phyloP scores from a whole-genome alignment of 441 rosid species.

The Daphne laureola region DNA sequence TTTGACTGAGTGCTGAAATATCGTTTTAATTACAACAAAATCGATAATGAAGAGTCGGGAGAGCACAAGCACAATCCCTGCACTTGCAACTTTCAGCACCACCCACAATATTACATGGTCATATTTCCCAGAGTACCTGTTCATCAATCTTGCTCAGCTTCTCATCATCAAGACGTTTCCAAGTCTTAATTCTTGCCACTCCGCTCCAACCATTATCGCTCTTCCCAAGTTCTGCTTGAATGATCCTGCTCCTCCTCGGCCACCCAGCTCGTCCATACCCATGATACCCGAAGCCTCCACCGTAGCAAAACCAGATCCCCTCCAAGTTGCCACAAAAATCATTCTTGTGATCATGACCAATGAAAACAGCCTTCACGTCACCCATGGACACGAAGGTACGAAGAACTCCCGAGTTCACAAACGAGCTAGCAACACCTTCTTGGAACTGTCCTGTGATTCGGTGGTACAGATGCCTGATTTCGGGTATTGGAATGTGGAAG shows the following conservation, averaged over 20 bases:
- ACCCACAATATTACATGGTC: not conserved
- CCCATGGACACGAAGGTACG: slow-evolving; percentile 55
- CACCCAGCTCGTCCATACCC: slow-evolving; percentile 74
- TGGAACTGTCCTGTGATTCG: slow-evolving; percentile 57
- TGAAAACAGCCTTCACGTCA: slow-evolving; percentile 75
- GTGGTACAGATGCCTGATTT: slow-evolving; percentile 53
- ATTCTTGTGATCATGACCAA: slow-evolving; percentile 83
- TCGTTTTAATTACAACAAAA: no score
- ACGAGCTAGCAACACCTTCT: slow-evolving; percentile 74
- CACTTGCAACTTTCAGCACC: not conserved
- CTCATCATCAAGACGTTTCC: slow-evolving; percentile 80
- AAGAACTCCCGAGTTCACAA: slow-evolving; percentile 57
- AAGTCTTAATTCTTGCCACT: slow-evolving; percentile 53
- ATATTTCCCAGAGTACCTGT: slow-evolving; percentile 58
- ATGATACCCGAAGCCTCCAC: slow-evolving; percentile 93
- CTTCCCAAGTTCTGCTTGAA: slow-evolving; percentile 56
- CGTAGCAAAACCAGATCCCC: slow-evolving; percentile 85
- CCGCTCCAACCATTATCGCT: slow-evolving; percentile 44
- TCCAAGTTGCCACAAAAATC: slow-evolving; percentile 79
- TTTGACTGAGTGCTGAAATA: no score
- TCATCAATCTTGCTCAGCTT: slow-evolving; percentile 61
- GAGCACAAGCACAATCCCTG: no score
- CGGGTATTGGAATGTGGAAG: slow-evolving; percentile 82
- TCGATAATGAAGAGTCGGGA: no score
- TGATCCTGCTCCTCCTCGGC: slow-evolving; percentile 66